Percentiles rank a stretch among this genome's conserved stretches.
Conservation (phyloP, 1,284 basidiomycete genomes). For the Mycena sp. region DNA sequence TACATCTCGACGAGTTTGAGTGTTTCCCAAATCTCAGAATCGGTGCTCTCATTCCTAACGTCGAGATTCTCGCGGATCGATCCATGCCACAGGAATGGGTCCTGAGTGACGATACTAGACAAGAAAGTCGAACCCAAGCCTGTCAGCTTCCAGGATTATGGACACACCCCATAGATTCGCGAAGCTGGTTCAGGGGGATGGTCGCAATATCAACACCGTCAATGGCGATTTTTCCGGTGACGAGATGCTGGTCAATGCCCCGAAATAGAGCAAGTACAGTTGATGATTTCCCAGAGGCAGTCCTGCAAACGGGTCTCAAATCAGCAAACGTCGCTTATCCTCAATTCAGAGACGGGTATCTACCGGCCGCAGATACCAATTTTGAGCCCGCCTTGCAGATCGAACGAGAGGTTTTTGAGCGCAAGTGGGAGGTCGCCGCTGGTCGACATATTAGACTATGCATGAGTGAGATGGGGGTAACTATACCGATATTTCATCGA, state of each 20-base stretch:
- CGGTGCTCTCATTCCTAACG: slow-evolving; percentile 3
- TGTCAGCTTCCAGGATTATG: neutral
- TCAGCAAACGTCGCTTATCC: neutral
- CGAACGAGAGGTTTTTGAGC: slow-evolving; percentile 17
- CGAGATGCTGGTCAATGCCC: slow-evolving; percentile 20
- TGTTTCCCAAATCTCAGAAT: slow-evolving; percentile 18
- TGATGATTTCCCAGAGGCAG: slow-evolving; percentile 18
- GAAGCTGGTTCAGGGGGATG: slow-evolving; percentile 5
- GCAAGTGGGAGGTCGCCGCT: slow-evolving; percentile 19
- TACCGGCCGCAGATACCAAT: slow-evolving; percentile 24
- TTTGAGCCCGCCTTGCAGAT: slow-evolving; percentile 13
- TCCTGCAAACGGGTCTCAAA: neutral
- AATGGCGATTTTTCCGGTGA: slow-evolving; percentile 16
- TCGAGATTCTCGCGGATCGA: slow-evolving; percentile 22
- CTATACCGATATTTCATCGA: slow-evolving; percentile 21
- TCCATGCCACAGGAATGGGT: slow-evolving; percentile 23
- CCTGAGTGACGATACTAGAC: slow-evolving; percentile 13
- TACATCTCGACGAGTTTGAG: slow-evolving; percentile 22
- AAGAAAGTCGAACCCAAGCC: neutral
- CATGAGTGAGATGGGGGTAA: neutral
- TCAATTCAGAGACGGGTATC: neutral
- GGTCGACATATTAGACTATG: neutral
- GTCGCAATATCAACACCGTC: slow-evolving; percentile 19
- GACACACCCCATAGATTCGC: slow-evolving; percentile 18
- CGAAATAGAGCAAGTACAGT: slow-evolving; percentile 19